phyloP scores from a whole-genome alignment of 1,284 basidiomycete species.

The Trichosporon faecale region DNA sequence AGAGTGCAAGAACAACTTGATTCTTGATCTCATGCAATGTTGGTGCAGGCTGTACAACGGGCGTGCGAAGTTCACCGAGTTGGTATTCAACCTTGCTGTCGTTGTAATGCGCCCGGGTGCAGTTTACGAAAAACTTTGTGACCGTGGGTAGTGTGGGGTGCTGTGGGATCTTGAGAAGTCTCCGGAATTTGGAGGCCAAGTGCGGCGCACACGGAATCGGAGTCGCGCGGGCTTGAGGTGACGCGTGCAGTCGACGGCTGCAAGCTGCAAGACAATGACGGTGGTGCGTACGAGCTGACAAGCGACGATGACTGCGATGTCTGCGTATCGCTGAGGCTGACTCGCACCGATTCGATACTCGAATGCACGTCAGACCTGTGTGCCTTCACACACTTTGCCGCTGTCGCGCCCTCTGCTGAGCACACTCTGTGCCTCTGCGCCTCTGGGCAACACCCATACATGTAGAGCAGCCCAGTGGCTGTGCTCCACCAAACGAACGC shows the following conservation, averaged over 20 bases:
- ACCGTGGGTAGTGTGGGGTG: background rate
- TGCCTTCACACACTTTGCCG: background rate
- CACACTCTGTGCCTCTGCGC: background rate
- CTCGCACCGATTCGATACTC: background rate
- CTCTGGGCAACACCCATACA: background rate
- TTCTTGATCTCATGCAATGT: background rate
- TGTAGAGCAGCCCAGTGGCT: background rate
- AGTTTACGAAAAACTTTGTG: background rate
- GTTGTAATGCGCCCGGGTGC: background rate
- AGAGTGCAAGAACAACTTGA: background rate
- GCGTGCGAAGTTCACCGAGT: constrained; percentile 1
- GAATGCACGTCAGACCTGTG: background rate
- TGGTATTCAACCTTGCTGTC: background rate
- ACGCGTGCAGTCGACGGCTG: background rate
- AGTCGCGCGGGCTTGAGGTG: background rate
- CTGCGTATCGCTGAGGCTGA: background rate
- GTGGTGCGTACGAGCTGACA: background rate
- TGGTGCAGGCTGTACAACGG: background rate
- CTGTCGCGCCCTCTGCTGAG: background rate
- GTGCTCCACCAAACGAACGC: background rate
- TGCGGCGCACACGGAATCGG: background rate
- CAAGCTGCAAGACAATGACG: background rate
- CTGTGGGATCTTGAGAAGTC: background rate
- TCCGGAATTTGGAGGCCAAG: background rate
- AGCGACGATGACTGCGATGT: background rate